Evolutionary conservation across 768 basidiomycete species (phyloP), one percentile per base, ranked within the genome.

Genomic region (Psilocybe cubensis): DNA sequence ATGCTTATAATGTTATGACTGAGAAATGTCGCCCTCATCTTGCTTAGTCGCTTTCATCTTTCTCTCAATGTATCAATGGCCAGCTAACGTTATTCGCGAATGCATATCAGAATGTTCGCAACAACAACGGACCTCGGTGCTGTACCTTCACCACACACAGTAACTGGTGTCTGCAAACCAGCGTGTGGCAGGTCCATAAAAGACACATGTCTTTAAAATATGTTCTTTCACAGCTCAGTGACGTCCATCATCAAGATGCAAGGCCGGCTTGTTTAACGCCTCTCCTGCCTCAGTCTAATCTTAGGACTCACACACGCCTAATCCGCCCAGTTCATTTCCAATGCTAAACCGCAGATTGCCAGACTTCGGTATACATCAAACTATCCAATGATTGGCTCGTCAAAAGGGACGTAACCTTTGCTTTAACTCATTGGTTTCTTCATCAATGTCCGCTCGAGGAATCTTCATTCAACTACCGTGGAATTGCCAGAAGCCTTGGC

Each of bases 141-240:
- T 47, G 41, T 43, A 29, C 25, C 43, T 43, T 20, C 41, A 11
- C n/a, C 25, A 25, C 45, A 27, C 31, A 54, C 20, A 40, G 25
- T 33, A 24, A 29, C 47, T 44, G 33, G 21, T 55, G 55, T 47
- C 28, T 42, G 35, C 49, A 38, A 23, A 51, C 47, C 41, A 50
- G 42, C 21, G 29, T 27, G 53, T 56, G 58, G 25, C 41, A 52
- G 51, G 43, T 33, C 43, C 51, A 52, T 40, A 45, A 46, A 38
- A 48, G 43, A 29, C 56, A 52, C 58, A 59, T 52, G 51, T 33
- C 52, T 27, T 18, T n/a, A n/a, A 24, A 46, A 48, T 43, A 48
- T 33, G 51, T 54, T 64, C 60, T 64, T 64, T 64, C 63, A 54
- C 63, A 64, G 63, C 60, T 47, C 58, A 61, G 55, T 61, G 60